These are phyloP conservation scores for Mycosarcoma maydis DNA, from an alignment of 1,284 basidiomycete genomes.

Conservation along the genomic window DNA sequence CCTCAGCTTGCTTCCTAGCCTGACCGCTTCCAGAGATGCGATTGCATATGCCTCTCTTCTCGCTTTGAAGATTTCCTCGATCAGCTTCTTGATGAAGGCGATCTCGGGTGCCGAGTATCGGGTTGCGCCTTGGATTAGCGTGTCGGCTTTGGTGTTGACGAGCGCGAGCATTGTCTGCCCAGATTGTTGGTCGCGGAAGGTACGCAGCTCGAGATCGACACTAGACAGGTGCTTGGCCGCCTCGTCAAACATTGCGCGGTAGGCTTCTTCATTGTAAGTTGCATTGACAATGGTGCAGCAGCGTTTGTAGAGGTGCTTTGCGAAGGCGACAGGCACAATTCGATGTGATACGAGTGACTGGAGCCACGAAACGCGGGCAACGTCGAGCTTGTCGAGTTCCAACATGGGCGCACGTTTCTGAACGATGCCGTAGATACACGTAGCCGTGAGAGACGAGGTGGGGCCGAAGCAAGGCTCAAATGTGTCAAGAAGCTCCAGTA, in stretches of 20 bases:
- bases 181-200: constrained; percentile 41
- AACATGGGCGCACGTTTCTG: constrained; percentile 2
- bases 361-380: constrained; percentile 34
- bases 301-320: constrained; percentile 36
- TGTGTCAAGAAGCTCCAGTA: too few relatives aligned
- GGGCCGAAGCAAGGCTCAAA: too few relatives aligned
- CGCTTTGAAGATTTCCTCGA: constrained; percentile 86
- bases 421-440: neutral
- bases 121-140: constrained; percentile 54
- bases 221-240: constrained; percentile 18
- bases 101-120: constrained; percentile 55
- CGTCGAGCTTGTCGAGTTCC: constrained; percentile 2
- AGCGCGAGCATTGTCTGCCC: constrained; percentile 41
- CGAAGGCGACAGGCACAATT: constrained; percentile 37
- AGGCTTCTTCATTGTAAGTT: constrained; percentile 17
- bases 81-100: constrained; percentile 51
- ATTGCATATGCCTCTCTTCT: constrained; percentile 78
- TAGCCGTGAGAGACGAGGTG: neutral
- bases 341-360: constrained; percentile 50
- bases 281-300: constrained; percentile 19
- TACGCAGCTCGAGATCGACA: constrained; percentile 55
- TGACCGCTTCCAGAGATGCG: constrained; percentile 75
- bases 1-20: constrained; percentile 72
- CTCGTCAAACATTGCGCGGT: constrained; percentile 27
- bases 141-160: constrained; percentile 58